Conservation (phyloP, 2,329 filamentous ascomycete genomes). For the Ceratocystis eucalypticola region DNA sequence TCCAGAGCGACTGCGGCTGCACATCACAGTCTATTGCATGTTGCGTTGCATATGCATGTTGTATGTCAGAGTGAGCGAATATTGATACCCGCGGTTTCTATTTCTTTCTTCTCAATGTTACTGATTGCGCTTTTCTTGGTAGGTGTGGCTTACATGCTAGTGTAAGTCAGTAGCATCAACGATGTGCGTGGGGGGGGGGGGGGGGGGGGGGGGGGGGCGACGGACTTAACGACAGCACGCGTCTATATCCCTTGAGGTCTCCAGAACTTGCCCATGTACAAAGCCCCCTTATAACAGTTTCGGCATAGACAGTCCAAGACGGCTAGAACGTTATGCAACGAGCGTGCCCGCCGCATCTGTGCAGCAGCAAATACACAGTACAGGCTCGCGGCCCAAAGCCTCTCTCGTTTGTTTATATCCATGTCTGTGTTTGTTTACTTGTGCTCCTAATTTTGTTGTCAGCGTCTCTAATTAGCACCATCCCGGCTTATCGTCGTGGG, state of each 20-base stretch:
- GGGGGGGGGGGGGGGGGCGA: not conserved
- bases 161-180: not conserved
- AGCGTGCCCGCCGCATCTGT: not conserved
- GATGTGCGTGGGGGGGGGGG: not conserved
- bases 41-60: not conserved
- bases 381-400: not conserved
- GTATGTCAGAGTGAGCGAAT: not conserved
- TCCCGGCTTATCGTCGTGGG: not conserved
- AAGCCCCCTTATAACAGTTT: too few species aligned
- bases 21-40: not conserved
- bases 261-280: too few species aligned
- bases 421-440: slow-evolving; percentile 2
- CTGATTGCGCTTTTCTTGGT: not conserved
- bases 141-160: not conserved
- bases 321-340: slow-evolving; percentile 1
- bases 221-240: not conserved
- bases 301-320: slow-evolving; percentile 10
- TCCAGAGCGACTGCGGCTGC: not conserved
- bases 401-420: not conserved
- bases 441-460: not conserved
- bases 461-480: slow-evolving; percentile 2
- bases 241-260: not conserved
- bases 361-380: not conserved
- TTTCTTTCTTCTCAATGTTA: not conserved
- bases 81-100: not conserved